Evolutionary conservation across 306 rosid genomes (phyloP).

Genomic region (Gastrolobium bilobum): DNA sequence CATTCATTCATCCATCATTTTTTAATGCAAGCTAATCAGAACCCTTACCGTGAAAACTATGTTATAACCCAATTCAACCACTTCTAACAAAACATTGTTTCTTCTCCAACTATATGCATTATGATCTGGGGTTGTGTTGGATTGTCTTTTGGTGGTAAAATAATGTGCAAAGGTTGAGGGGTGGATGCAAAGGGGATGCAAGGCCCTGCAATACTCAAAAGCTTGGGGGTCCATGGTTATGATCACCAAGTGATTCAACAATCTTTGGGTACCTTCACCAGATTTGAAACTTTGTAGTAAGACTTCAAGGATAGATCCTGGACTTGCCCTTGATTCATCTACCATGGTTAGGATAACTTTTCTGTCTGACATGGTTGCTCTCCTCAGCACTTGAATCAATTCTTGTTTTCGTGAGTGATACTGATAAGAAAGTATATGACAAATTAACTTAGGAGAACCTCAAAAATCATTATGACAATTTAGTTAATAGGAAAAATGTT

Average conservation of each 20-base stretch:
- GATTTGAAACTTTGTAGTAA: conserved; percentile 55
- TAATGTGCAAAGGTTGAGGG: conserved; percentile 27
- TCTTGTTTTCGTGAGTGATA: conserved; percentile 23
- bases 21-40: not conserved
- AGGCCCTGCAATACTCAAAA: too few relatives aligned
- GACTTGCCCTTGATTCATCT: conserved; percentile 51
- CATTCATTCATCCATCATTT: not conserved
- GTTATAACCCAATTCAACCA: conserved; percentile 53
- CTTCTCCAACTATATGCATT: conserved; percentile 17
- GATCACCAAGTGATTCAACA: conserved; percentile 53
- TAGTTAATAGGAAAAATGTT: too few relatives aligned
- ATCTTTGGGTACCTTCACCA: conserved; percentile 44
- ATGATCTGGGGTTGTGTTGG: conserved; percentile 2
- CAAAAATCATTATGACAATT: not conserved
- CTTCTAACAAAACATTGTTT: conserved; percentile 40
- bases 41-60: conserved; percentile 50
- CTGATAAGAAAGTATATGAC: conserved; percentile 1
- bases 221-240: conserved; percentile 46
- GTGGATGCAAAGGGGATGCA: conserved; percentile 24
- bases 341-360: conserved; percentile 55
- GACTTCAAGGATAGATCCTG: conserved; percentile 58
- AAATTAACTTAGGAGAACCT: not conserved
- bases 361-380: conserved; percentile 49
- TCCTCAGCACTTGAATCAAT: conserved; percentile 48
- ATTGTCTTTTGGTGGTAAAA: conserved; percentile 12